These are phyloP conservation scores for Claviceps capensis DNA, from an alignment of 2,329 filamentous ascomycete genomes.

Conservation along the genomic window DNA sequence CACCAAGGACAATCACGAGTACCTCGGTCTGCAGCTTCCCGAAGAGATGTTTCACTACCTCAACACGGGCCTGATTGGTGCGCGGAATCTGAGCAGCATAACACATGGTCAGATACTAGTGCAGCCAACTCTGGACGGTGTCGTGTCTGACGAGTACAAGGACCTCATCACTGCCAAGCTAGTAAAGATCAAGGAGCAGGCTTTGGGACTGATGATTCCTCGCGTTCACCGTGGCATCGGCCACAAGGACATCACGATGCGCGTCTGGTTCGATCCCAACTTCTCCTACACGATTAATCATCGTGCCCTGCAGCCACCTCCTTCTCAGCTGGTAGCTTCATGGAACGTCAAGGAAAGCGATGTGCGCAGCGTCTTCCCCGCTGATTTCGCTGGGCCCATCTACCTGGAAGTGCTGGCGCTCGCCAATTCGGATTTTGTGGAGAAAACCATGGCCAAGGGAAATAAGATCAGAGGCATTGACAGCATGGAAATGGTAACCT, in stretches of 20 bases:
- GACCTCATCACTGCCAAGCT: slow-evolving; percentile 64
- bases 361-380: slow-evolving; percentile 34
- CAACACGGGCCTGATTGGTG: slow-evolving; percentile 65
- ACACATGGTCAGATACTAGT: slow-evolving; percentile 67
- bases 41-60: slow-evolving; percentile 86
- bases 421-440: slow-evolving; percentile 53
- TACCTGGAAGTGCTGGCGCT: slow-evolving; percentile 54
- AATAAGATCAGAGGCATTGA: slow-evolving; percentile 48
- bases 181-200: slow-evolving; percentile 58
- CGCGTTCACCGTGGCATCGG: slow-evolving; percentile 73
- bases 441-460: slow-evolving; percentile 51
- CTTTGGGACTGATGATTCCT: slow-evolving; percentile 65
- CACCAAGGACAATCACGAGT: slow-evolving; percentile 74
- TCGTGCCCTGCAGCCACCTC: slow-evolving; percentile 31
- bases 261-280: slow-evolving; percentile 70
- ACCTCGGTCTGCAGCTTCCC: slow-evolving; percentile 79
- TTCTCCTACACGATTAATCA: slow-evolving; percentile 57
- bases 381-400: slow-evolving; percentile 25
- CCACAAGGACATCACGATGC: slow-evolving; percentile 62
- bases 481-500: slow-evolving; percentile 49
- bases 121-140: slow-evolving; percentile 73
- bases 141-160: slow-evolving; percentile 66
- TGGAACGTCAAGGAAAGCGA: slow-evolving; percentile 62
- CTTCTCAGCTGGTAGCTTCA: slow-evolving; percentile 32
- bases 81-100: slow-evolving; percentile 69